A percentile compares a stretch with the other conserved stretches of the same genome.
Evolutionary conservation across 2,329 filamentous ascomycete genomes (phyloP).

Genomic region (Stagonosporopsis cucurbitacearum): DNA sequence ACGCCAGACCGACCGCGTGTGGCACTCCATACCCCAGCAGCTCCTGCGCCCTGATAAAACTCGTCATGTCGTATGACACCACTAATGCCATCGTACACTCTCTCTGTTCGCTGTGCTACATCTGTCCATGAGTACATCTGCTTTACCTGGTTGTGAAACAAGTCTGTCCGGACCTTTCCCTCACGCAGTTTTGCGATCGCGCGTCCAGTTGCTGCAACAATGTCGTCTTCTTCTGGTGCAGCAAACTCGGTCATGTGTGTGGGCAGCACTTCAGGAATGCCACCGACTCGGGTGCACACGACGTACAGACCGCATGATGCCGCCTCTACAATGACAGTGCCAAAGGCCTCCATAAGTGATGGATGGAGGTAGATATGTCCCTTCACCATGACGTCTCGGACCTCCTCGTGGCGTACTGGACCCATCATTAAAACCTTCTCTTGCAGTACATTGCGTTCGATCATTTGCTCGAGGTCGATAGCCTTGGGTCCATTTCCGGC

Average conservation of each 20-base stretch:
- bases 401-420: conserved; percentile 91
- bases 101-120: conserved; percentile 89
- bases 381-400: conserved; percentile 95
- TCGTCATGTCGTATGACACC: conserved; percentile 84
- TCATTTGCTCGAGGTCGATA: conserved; percentile 97
- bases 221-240: conserved; percentile 93
- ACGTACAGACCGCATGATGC: conserved; percentile 96
- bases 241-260: conserved; percentile 98
- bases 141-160: conserved; percentile 95
- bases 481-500: conserved; percentile 95
- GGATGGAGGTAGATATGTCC: conserved; percentile 97
- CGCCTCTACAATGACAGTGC: conserved; percentile 96
- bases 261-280: conserved; percentile 94
- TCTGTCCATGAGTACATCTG: conserved; percentile 99
- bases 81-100: conserved; percentile 92
- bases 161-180: conserved; percentile 87
- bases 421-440: conserved; percentile 93
- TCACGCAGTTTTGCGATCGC: conserved; percentile 87
- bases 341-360: conserved; percentile 93
- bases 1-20: conserved; percentile 72
- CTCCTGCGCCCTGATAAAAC: conserved; percentile 83
- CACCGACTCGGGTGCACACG: conserved; percentile 94
- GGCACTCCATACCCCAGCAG: conserved; percentile 69
- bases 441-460: conserved; percentile 92
- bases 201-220: conserved; percentile 85